Evolutionary conservation across 1,284 basidiomycete species (phyloP).

Genomic region (Exobasidium cylindrosporum): DNA sequence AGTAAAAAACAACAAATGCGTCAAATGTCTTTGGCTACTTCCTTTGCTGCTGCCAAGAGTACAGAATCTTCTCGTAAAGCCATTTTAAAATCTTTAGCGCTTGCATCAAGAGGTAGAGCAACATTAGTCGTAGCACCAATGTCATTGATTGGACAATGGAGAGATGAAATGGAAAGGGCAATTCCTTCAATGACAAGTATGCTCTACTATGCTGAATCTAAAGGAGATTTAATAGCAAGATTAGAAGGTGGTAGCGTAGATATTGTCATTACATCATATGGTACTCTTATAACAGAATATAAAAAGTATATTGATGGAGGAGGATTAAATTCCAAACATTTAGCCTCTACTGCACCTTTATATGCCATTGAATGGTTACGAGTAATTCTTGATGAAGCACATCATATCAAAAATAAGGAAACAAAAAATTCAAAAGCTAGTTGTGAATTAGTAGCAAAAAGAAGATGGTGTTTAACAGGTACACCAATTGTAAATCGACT

Average conservation of each 20-base stretch:
- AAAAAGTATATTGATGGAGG: conserved; percentile 32
- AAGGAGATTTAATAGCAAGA: conserved; percentile 68
- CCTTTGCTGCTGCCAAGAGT: conserved; percentile 29
- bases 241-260: conserved; percentile 62
- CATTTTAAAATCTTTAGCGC: conserved; percentile 22
- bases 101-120: conserved; percentile 51
- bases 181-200: conserved; percentile 8
- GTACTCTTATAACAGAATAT: conserved; percentile 56
- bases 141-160: conserved; percentile 85
- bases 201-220: conserved; percentile 69
- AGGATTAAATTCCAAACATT: conserved; percentile 19
- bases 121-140: conserved; percentile 92
- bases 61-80: conserved; percentile 20
- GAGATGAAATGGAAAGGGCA: conserved; percentile 71
- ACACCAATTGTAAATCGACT: conserved; percentile 91
- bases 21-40: conserved; percentile 41
- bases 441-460: conserved; percentile 73
- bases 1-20: conserved; percentile 1
- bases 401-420: conserved; percentile 86
- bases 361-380: conserved; percentile 50
- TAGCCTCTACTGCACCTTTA: conserved; percentile 27
- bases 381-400: conserved; percentile 72
- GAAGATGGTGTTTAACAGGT: conserved; percentile 88
- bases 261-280: conserved; percentile 86
- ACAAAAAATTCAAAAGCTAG: conserved; percentile 88